Evolutionary conservation across 208 protist genomes (phyloP).

Genomic region (Novymonas esmeraldas): DNA sequence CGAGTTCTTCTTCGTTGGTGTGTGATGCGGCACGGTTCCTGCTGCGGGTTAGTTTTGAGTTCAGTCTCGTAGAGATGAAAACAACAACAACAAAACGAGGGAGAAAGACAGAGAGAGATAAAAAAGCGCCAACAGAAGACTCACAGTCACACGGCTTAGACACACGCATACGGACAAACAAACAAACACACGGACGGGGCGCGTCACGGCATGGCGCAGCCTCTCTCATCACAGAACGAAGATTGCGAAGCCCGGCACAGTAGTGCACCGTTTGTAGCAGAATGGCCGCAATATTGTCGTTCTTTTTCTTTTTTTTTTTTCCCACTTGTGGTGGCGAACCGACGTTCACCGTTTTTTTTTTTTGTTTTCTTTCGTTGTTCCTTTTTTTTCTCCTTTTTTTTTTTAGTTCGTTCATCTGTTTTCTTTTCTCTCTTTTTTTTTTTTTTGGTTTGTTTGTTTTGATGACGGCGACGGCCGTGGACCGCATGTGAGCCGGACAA

Average conservation of each 20-base stretch:
- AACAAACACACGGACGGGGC: too few relatives aligned
- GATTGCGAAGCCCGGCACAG: too few relatives aligned
- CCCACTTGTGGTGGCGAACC: too few relatives aligned
- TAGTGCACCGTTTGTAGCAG: too few relatives aligned
- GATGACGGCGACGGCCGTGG: background rate
- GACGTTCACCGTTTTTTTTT: too few relatives aligned
- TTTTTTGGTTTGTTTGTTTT: background rate
- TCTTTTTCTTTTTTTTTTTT: background rate
- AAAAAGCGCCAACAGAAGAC: too few relatives aligned
- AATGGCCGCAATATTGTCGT: background rate
- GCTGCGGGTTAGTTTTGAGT: background rate
- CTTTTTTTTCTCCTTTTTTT: background rate
- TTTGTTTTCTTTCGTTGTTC: background rate
- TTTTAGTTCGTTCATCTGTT: background rate
- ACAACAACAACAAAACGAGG: slow-evolving; percentile 18
- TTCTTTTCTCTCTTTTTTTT: background rate
- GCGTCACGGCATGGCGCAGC: too few relatives aligned
- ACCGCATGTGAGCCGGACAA: too few relatives aligned
- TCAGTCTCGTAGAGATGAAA: background rate
- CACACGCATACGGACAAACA: slow-evolving; percentile 9
- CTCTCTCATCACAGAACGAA: too few relatives aligned
- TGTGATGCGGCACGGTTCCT: background rate
- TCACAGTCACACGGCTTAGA: too few relatives aligned
- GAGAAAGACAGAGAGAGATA: too few relatives aligned
- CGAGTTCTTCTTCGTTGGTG: background rate